Base-by-base conservation (phyloP, 768 basidiomycete genomes). In the Clavaria fumosa region DNA sequence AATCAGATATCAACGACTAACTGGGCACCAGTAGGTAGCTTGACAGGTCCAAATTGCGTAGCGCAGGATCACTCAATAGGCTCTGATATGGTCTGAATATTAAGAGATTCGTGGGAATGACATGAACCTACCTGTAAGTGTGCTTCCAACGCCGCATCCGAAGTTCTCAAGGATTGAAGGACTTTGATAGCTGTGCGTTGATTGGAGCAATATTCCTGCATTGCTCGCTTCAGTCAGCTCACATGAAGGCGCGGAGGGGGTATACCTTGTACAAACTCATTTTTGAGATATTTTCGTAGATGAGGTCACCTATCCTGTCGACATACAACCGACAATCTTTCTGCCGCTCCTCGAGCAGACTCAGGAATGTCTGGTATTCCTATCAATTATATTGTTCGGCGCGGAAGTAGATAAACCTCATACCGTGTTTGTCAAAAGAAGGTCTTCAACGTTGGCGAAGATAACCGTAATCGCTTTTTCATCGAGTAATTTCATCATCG, bases 401-500 rank as follows among this genome's bases (percentile, higher is more conserved):
- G n/a, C n/a, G n/a, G n/a, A n/a, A n/a, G 35, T 26, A 28, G 40
- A 7, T 11, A 26, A 31, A 12, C n/a, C 5, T 46, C 73, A 43
- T 48, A 82, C 84, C 7, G 86, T 93, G 47, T 93, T 91, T 28
- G 75, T 80, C 21, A 96, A 57, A 3, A 96, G 62, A 34, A 96
- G 76, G 47, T 96, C 91, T 51, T 97, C 91, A 17, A 96, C 66
- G 48, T 97, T 97, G 4, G 82, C 82, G 49, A 96, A 97, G 12
- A 97, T 74, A 31, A 78, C 79, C 2, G 70, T 76, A 14, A 78
- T 68, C 4, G 84, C 83, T 50, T 84, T 84, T 40, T 65, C 62
- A 3, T 83, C 79, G 5, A 96, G 61, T 11, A 83, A 52, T 0
- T 69, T 60, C 32, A 90, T 57, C 58, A 96, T 60, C 42, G 72